Conservation (phyloP, 2,329 filamentous ascomycete genomes). For the Nemania sp. region DNA sequence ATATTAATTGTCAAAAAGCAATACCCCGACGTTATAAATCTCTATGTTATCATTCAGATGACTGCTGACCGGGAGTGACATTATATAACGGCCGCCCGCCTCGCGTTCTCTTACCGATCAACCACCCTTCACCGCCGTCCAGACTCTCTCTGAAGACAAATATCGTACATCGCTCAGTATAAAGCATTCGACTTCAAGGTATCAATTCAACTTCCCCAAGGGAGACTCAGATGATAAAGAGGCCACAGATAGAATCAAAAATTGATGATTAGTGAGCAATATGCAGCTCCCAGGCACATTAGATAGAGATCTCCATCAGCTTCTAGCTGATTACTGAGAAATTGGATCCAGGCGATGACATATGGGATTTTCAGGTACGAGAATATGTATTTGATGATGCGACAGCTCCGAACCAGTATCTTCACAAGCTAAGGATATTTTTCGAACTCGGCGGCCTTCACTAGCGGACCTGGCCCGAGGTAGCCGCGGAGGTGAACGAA, state of each 20-base stretch:
- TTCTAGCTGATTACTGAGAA: background rate
- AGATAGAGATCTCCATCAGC: slow-evolving; percentile 1
- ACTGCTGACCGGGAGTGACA: background rate
- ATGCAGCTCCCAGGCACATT: background rate
- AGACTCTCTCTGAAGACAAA: background rate
- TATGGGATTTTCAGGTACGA: slow-evolving; percentile 11
- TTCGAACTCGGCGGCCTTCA: background rate
- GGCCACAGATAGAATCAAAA: slow-evolving; percentile 5
- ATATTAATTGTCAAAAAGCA: too few relatives aligned
- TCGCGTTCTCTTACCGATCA: background rate
- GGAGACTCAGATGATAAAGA: background rate
- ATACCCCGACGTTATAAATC: too few relatives aligned
- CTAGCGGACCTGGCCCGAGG: slow-evolving; percentile 2
- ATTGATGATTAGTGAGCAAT: background rate
- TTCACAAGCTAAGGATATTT: background rate
- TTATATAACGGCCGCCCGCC: background rate
- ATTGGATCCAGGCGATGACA: background rate
- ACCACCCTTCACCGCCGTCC: background rate
- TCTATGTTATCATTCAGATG: too few relatives aligned
- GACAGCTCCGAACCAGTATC: background rate
- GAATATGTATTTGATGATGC: slow-evolving; percentile 4
- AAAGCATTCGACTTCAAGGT: background rate
- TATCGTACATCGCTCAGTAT: background rate
- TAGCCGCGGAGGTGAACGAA: slow-evolving; percentile 4
- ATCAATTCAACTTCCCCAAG: background rate